Percentiles rank a stretch among this genome's conserved stretches.
These are phyloP conservation scores for Diplodia scrobiculata DNA, from an alignment of 2,329 filamentous ascomycete genomes.

Conservation along the genomic window DNA sequence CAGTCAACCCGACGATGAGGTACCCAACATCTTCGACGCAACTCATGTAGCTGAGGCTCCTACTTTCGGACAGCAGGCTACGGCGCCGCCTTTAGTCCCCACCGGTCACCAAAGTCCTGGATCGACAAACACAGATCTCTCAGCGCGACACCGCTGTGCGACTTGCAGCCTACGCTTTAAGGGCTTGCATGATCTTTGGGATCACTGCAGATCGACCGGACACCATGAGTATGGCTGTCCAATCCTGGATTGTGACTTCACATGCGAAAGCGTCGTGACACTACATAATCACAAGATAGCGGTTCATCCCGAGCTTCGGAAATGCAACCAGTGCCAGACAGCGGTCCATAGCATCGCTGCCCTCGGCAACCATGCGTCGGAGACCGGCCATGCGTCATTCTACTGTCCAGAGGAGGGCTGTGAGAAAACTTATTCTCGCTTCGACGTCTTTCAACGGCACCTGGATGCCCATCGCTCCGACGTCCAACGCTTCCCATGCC, in stretches of 20 bases:
- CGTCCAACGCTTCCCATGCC: constrained; percentile 37
- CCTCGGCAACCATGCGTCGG: constrained; percentile 22
- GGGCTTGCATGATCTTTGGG: rapidly evolving
- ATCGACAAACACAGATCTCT: not conserved
- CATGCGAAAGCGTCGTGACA: rapidly evolving
- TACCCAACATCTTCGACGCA: not conserved
- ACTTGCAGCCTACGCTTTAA: too few relatives aligned
- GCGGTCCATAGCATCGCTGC: not conserved
- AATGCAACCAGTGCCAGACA: constrained; percentile 29
- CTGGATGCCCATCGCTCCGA: constrained; percentile 27
- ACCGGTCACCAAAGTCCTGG: not conserved
- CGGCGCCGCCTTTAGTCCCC: too few relatives aligned
- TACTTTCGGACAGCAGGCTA: not conserved
- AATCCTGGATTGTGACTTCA: too few relatives aligned
- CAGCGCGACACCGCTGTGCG: too few relatives aligned
- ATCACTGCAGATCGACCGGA: too few relatives aligned
- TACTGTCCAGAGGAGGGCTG: constrained; percentile 30
- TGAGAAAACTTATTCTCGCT: constrained; percentile 28
- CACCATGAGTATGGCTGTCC: too few relatives aligned
- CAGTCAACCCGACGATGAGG: not conserved
- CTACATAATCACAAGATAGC: too few relatives aligned
- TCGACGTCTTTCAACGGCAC: constrained; percentile 31
- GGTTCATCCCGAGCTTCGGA: not conserved
- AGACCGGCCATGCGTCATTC: constrained; percentile 30
- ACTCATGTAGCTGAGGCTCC: too few relatives aligned